Percentiles rank a stretch among this genome's conserved stretches.
phyloP scores from a whole-genome alignment of 2,329 filamentous ascomycete genomes.

The Sclerotinia minor region DNA sequence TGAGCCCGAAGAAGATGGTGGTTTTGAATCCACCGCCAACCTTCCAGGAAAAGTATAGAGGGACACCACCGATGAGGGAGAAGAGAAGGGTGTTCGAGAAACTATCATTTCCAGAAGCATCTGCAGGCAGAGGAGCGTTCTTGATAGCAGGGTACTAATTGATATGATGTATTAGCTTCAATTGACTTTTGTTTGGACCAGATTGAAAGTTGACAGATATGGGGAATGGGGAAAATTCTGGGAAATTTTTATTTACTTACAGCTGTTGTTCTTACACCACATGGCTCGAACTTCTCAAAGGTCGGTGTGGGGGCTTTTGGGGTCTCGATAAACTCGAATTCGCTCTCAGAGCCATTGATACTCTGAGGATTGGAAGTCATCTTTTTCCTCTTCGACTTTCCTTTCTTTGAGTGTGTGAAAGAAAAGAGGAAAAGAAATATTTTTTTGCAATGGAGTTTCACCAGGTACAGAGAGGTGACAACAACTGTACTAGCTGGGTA shows the following conservation, averaged over 20 bases:
- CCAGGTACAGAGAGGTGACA: conserved; percentile 9
- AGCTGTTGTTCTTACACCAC: conserved; percentile 56
- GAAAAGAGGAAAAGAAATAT: conserved; percentile 24
- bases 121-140: conserved; percentile 90
- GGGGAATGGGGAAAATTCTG: conserved; percentile 5
- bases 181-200: conserved; percentile 33
- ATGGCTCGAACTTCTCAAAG: conserved; percentile 54
- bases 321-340: conserved; percentile 66
- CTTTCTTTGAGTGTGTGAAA: conserved; percentile 24
- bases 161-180: conserved; percentile 33
- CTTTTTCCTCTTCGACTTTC: conserved; percentile 36
- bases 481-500: neutral
- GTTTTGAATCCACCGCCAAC: conserved; percentile 84
- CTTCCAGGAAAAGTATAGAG: conserved; percentile 80
- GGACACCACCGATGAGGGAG: conserved; percentile 67
- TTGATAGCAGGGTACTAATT: conserved; percentile 81
- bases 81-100: conserved; percentile 84
- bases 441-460: conserved; percentile 17
- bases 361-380: conserved; percentile 53
- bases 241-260: conserved; percentile 44
- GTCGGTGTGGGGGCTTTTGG: conserved; percentile 52
- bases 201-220: conserved; percentile 13
- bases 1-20: conserved; percentile 78
- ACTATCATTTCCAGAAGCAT: conserved; percentile 77
- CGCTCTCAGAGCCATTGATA: conserved; percentile 51